Conservation (phyloP, 176 grass and related monocot genomes). For the Puya raimondii region DNA sequence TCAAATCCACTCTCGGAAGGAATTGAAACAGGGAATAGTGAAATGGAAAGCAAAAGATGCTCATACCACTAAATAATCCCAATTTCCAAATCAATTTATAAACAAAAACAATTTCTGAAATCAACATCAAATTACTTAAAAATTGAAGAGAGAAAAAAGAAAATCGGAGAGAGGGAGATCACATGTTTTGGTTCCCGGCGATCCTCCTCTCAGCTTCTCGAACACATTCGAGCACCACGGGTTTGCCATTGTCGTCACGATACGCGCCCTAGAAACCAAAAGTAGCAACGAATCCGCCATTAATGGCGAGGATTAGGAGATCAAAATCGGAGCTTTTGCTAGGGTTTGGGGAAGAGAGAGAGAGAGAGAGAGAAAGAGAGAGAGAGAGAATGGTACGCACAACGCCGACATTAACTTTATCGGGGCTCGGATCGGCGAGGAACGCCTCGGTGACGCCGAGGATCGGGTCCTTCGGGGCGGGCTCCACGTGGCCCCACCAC, state of each 20-base stretch:
- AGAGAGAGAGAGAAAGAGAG: not conserved
- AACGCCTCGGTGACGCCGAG: constrained; percentile 96
- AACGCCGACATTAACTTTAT: constrained; percentile 88
- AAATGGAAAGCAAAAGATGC: not conserved
- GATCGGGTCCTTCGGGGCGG: constrained; percentile 90
- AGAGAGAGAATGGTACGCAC: constrained; percentile 24
- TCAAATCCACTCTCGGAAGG: not conserved
- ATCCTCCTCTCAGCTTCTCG: constrained; percentile 82
- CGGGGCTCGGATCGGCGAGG: constrained; percentile 67
- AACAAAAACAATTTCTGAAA: not conserved
- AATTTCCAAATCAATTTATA: no score
- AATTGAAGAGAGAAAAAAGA: not conserved
- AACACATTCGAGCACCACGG: constrained; percentile 84
- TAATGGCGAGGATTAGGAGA: not conserved
- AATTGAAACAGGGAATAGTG: not conserved
- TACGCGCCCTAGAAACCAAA: constrained; percentile 65
- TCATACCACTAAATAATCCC: not conserved
- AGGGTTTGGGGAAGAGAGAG: not conserved
- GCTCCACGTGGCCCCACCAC: constrained; percentile 74
- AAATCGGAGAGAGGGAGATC: constrained; percentile 4
- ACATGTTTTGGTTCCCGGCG: constrained; percentile 79
- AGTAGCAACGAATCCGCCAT: not conserved
- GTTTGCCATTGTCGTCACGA: constrained; percentile 77
- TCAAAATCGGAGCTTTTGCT: not conserved
- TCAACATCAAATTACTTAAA: not conserved